Base-by-base conservation (phyloP, 805 yeast genomes). In the Tetrapisispora arboricola region DNA sequence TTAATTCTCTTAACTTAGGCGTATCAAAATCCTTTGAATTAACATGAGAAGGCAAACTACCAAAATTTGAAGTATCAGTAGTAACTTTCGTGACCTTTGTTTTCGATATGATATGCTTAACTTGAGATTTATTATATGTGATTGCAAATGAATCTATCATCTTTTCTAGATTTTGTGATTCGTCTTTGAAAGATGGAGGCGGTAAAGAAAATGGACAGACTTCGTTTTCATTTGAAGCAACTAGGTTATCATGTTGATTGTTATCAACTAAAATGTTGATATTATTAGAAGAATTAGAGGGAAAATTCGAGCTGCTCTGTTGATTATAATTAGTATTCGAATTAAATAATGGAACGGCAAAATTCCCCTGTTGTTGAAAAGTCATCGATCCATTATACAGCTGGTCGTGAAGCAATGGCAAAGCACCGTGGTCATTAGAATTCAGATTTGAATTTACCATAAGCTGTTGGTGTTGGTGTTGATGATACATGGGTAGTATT, bases 1-100 rank as follows among this genome's bases (percentile, higher is more conserved):
- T 72, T 43, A 87, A 71, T 54, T 92, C 98, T 41, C 97, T 70
- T 42, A 90, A 67, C 47, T 78, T 83, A 4, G 96, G 90, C 0
- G 95, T 84, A 60, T 87, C 96, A 61, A 84, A 87, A 41, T 76
- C 79, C 46, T 94, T 75, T 13, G 45, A 66, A 2, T 77, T 64
- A 19, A 73, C 64, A 24, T 88, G 80, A 41, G 80, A 87, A 0
- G 95, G 94, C 22, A 84, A 66, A 6, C 88, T 81, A 3, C 88
- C 90, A 53, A 78, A 73, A 50, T 74, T 73, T 16, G 70, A 65
- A 3, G 57, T 57, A 36, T 60, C 60, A 40, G 71, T 70, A 42
- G 73, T 69, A 6, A 71, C 72, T 12, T 66, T 60, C 46, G 74
- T 77, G 8, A 51, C 47, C 28, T 65, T 38, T 2, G 78, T 70